phyloP scores from a whole-genome alignment of 768 basidiomycete genomes.

The Naganishia antarctica region DNA sequence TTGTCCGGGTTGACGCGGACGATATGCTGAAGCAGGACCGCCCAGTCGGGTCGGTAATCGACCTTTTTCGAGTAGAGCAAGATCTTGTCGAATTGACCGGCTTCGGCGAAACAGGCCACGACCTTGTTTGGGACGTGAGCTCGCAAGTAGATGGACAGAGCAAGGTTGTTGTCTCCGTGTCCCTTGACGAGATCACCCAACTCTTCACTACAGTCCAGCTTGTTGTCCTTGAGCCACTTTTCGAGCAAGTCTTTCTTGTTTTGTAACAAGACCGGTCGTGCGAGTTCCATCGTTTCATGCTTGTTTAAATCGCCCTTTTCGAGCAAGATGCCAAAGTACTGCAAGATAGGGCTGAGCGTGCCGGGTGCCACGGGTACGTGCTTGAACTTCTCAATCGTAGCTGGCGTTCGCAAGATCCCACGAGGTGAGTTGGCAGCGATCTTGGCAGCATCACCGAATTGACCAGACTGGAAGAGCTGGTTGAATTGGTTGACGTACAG shows the following conservation, averaged over 20 bases:
- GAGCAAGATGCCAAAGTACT: slow-evolving; percentile 96
- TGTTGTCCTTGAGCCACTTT: slow-evolving; percentile 99
- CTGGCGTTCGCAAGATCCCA: slow-evolving; percentile 87
- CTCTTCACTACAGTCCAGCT: slow-evolving; percentile 97
- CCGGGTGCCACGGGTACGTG: slow-evolving; percentile 83
- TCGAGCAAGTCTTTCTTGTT: slow-evolving; percentile 93
- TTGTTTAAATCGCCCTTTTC: slow-evolving; percentile 98
- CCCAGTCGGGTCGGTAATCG: slow-evolving; percentile 85
- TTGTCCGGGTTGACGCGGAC: slow-evolving; percentile 96
- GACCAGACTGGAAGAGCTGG: slow-evolving; percentile 77
- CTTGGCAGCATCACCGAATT: slow-evolving; percentile 92
- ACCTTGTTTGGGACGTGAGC: slow-evolving; percentile 99
- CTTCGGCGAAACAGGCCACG: slow-evolving; percentile 97
- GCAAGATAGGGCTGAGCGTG: slow-evolving; percentile 87
- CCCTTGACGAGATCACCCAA: slow-evolving; percentile 92
- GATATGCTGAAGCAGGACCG: slow-evolving; percentile 84
- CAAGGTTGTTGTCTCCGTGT: slow-evolving; percentile 86
- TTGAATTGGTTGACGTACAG: slow-evolving; percentile 92
- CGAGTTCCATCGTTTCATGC: slow-evolving; percentile 88
- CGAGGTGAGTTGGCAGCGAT: slow-evolving; percentile 94
- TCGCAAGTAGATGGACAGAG: slow-evolving; percentile 92
- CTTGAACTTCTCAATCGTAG: slow-evolving; percentile 97
- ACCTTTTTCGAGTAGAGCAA: slow-evolving; percentile 97
- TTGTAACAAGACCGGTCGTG: slow-evolving; percentile 90
- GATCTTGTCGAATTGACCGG: slow-evolving; percentile 97